Base-by-base conservation (phyloP, 768 basidiomycete genomes). In the Leccinum sublutescens region DNA sequence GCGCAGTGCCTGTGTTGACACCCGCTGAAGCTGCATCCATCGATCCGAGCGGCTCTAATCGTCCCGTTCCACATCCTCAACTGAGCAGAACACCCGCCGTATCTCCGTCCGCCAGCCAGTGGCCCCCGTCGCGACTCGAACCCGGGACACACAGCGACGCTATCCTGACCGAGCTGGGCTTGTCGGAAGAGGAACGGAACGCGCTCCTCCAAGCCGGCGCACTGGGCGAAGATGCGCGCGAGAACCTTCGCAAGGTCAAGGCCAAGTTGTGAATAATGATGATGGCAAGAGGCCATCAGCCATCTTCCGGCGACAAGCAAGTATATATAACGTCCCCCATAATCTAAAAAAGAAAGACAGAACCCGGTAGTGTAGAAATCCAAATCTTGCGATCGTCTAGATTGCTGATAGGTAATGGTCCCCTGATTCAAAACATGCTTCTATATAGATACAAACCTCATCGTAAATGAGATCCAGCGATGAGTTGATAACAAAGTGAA, bases 1-100 rank as follows among this genome's bases (percentile, higher is more conserved):
- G 90, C 67, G 80, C 80, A 10, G 73, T 88, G 14, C 89, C 90
- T 0, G 86, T 92, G 31, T 77, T 91, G 27, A 78, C 82, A 5
- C 80, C 86, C 0, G 66, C 73, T 25, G 89, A 92, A 77, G 88
- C 87, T 5, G 79, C 77, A 2, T 72, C 69, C 33, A 69, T 80
- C 25, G 73, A 79, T 57, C 64, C 76, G 14, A 65, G 76, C 3
- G 72, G 68, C 7, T 75, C 73, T 17, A 43, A 65, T 27, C 61
- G 82, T 19, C 86, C 88, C 5, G 64, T 70, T n/a, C 79, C 80
- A 47, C 86, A 87, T 65, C 85, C 85, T 17, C 70, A 68, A 29
- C 66, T 86, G 15, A 69, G 68, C 27, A 65, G 75, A 50, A 74
- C 29, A 0, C 29, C 29, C 29, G 29, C 27, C 25, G 62, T 60